phyloP scores from a whole-genome alignment of 169 alveolate genomes.

The Plasmodium yoelii region DNA sequence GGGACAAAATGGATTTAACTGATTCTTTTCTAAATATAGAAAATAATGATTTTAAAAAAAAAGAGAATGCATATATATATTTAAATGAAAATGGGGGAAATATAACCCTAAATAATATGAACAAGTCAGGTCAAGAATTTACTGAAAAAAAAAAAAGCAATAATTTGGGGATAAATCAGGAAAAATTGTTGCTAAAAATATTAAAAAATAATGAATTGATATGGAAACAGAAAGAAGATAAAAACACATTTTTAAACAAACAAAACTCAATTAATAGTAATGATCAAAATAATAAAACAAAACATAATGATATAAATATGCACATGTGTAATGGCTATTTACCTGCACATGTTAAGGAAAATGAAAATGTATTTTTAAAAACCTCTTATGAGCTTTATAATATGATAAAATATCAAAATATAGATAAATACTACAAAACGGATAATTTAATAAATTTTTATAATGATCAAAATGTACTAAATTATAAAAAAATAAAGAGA shows the following conservation, averaged over 20 bases:
- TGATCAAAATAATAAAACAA: not conserved
- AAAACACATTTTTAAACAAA: not conserved
- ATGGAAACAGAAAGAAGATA: not conserved
- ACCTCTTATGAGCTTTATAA: conserved; percentile 60
- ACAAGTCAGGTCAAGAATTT: not conserved
- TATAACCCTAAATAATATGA: not conserved
- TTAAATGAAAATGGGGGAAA: not conserved
- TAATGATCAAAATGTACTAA: conserved; percentile 16
- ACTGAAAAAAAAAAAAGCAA: not conserved
- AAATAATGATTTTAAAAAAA: not conserved
- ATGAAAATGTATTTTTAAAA: not conserved
- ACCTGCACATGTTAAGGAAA: not conserved
- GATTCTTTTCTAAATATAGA: not conserved
- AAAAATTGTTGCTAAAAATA: conserved; percentile 18
- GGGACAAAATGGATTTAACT: not conserved
- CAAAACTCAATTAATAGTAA: not conserved
- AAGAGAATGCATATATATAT: not conserved
- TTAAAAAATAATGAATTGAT: not conserved
- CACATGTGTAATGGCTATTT: not conserved
- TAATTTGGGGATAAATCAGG: conserved; percentile 20
- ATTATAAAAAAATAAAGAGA: not conserved
- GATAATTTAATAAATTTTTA: conserved; percentile 35
- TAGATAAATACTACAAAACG: conserved; percentile 14
- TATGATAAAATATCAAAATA: conserved; percentile 14
- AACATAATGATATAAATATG: not conserved